Evolutionary conservation across 805 yeast genomes (phyloP), one percentile per base, ranked within the genome.

Genomic region (Sugiyamaella mastotermitis): DNA sequence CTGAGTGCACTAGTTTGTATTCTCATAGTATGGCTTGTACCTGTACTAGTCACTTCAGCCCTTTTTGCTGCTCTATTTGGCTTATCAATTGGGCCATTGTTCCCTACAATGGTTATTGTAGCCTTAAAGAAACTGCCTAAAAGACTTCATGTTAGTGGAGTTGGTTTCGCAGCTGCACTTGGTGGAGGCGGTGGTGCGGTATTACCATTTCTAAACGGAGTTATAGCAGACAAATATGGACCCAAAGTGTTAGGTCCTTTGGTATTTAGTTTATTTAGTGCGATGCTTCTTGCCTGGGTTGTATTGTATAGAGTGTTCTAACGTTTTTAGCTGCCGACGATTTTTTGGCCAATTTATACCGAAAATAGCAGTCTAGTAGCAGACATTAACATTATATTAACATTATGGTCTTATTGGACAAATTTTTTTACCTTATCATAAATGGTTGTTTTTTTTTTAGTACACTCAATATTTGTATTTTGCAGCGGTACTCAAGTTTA

Each of bases 181-280:
- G 94, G 94, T 4, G 88, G 90, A 3, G 75, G 79, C 13, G 95
- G 95, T 1, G 83, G 80, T 11, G 90, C 94, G 0, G 68, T 74
- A 0, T 45, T 83, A 4, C 92, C 94, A 1, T 80, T 76, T 45
- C 37, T 74, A 2, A 66, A 79, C 23, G 94, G 94, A 5, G 54
- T 55, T 19, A 45, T 68, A 5, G 52, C 69, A 23, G 61, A 62
- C 41, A 20, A 29, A 11, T 23, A 35, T n/a, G 58, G 57, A 9
- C 47, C 55, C 3, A 41, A 31, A 24, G 49, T 50, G 3, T 39
- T 54, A 19, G 55, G 49, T 11, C 58, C 58, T 2, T 37, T 51
- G 16, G 50, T 42, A 6, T 37, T 53, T 19, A 31, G 43, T 3
- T 22, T 54, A 33, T 45, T 54, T 15, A 38, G 34, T 14, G 37